Base-by-base conservation (phyloP, 169 alveolate species). In the Babesia caballi region DNA sequence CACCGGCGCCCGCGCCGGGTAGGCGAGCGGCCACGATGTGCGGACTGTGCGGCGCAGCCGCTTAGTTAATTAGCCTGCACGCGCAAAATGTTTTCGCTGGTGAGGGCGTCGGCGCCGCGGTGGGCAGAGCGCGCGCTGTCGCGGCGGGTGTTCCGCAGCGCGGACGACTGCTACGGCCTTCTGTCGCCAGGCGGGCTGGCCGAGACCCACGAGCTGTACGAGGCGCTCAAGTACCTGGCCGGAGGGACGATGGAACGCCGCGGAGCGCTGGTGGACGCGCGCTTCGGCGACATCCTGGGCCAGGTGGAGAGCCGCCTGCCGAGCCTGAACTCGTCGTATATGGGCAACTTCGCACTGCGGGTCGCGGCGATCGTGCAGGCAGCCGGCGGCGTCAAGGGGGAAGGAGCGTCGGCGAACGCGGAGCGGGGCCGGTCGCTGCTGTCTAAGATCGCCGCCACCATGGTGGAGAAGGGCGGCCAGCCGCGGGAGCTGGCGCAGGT, bases 271-370 rank as follows among this genome's bases (percentile, higher is more conserved):
- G 7, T 23, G 14, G 87, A 78, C 38, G 70, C 40, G 36, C 66
- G 87, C 17, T 68, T 57, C 33, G 66, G 59, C 19, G 71, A 82
- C 42, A 19, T 85, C 38, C 70, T 81, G 32, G 42, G 68, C n/a
- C 85, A 78, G 53, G 41, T 88, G 21, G 91, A 88, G 50, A 61
- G 57, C 27, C 57, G 78, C 9, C 25, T 78, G 28, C 67, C 82
- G n/a, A 78, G 75, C 51, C 51, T 78, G 54, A 78, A 78, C 67
- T 53, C 87, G 1, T 69, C 83, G 14, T 78, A 78, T 30, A 59
- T 75, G 50, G 85, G 88, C 66, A 81, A 81, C 71, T 81, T 63
- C 35, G 83, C 88, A 28, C 67, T 71, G 28, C 35, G 88, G n/a
- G 15, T 81, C 8, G 28, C 66, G 0, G n/a, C 69, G 42, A 25